Conservation (phyloP, 2,329 filamentous ascomycete species). For the Lachnellula willkommii region DNA sequence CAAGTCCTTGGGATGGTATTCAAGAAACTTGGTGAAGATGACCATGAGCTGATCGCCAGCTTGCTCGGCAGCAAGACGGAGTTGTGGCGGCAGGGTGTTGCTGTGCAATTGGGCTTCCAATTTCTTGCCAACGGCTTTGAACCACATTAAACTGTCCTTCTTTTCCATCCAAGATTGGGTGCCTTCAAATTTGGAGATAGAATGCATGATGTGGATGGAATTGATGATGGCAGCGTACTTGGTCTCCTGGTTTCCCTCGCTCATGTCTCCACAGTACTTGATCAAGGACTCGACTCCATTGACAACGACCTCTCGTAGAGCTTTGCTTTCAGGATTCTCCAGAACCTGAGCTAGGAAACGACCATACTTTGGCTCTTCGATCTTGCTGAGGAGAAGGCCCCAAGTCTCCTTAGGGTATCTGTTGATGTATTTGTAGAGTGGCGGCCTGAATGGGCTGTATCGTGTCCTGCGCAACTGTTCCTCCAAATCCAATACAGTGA, state of each 20-base stretch:
- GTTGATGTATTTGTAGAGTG: conserved; percentile 89
- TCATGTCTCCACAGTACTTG: conserved; percentile 57
- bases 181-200: conserved; percentile 61
- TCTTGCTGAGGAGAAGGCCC: conserved; percentile 68
- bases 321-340: conserved; percentile 65
- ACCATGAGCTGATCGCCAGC: conserved; percentile 81
- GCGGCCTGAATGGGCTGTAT: conserved; percentile 84
- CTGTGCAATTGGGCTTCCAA: conserved; percentile 68
- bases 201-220: conserved; percentile 77
- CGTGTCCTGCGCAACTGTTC: conserved; percentile 78
- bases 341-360: conserved; percentile 88
- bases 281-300: conserved; percentile 69
- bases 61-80: conserved; percentile 83
- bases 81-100: conserved; percentile 62
- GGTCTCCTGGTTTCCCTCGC: conserved; percentile 63
- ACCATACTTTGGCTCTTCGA: conserved; percentile 83
- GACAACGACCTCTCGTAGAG: conserved; percentile 69
- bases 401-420: conserved; percentile 87
- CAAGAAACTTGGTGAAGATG: conserved; percentile 76
- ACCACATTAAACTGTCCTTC: conserved; percentile 54
- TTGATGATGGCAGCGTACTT: conserved; percentile 70
- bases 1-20: conserved; percentile 67
- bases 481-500: conserved; percentile 86
- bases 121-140: conserved; percentile 66
- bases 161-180: conserved; percentile 67